Conservation (phyloP, 331 rosid genomes). For the Malus hybrid region DNA sequence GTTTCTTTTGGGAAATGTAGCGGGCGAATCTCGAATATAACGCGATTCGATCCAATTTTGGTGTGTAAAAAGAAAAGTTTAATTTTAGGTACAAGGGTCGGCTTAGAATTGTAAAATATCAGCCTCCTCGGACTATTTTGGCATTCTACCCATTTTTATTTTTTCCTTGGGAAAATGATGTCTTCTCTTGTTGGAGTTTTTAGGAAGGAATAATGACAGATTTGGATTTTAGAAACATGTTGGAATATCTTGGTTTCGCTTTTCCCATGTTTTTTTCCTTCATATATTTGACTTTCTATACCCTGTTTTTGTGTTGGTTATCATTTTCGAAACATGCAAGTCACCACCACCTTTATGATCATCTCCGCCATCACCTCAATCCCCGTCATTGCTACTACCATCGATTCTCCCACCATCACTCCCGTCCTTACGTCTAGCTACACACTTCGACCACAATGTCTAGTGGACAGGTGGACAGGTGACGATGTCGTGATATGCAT, state of each 20-base stretch:
- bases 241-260: neutral
- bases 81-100: constrained; percentile 20
- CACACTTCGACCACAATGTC: too few species aligned
- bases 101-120: constrained; percentile 31
- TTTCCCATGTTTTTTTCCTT: neutral
- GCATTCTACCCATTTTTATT: constrained; percentile 6
- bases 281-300: neutral
- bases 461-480: too few species aligned
- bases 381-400: too few species aligned
- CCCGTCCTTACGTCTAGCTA: rapidly evolving
- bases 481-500: too few species aligned
- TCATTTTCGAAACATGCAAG: too few species aligned
- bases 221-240: neutral
- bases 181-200: neutral
- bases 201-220: neutral
- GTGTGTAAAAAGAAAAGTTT: constrained; percentile 32
- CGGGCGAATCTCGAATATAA: neutral
- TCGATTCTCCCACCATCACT: too few species aligned
- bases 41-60: too few species aligned
- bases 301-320: too few species aligned
- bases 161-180: neutral
- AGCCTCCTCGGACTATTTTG: neutral
- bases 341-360: neutral
- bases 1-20: constrained; percentile 20
- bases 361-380: too few species aligned